A percentile compares a stretch with the other conserved stretches of the same genome.
Conservation (phyloP, 495 filamentous ascomycete species). For the Rhypophila decipiens region DNA sequence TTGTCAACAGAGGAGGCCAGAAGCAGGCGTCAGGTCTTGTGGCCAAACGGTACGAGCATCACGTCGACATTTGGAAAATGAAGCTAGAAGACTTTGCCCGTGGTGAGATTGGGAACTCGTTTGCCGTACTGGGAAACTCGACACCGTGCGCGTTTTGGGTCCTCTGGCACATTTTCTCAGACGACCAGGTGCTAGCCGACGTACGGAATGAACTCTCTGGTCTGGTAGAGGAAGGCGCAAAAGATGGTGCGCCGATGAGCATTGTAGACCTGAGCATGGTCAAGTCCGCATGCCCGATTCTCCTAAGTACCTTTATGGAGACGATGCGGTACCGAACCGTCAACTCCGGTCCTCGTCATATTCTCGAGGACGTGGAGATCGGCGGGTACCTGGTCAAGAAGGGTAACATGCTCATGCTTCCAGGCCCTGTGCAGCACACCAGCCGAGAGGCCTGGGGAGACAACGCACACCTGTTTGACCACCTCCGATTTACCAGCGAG, state of each 20-base stretch:
- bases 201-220: constrained; percentile 17
- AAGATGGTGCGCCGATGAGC: constrained; percentile 1
- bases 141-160: constrained; percentile 19
- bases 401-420: constrained; percentile 25
- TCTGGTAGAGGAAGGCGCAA: constrained; percentile 7
- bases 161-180: constrained; percentile 12
- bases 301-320: constrained; percentile 22
- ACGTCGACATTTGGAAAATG: constrained; percentile 8
- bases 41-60: constrained; percentile 13
- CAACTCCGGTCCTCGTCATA: constrained; percentile 12
- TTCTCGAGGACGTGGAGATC: constrained; percentile 23
- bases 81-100: constrained; percentile 15
- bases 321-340: constrained; percentile 19
- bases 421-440: constrained; percentile 21
- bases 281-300: constrained; percentile 15
- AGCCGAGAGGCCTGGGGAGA: constrained; percentile 22
- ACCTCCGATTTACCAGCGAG: constrained; percentile 24
- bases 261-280: constrained; percentile 11
- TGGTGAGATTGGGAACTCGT: constrained; percentile 20
- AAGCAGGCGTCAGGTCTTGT: constrained; percentile 14
- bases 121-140: background rate
- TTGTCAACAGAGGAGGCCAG: constrained; percentile 12
- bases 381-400: constrained; percentile 24
- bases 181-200: constrained; percentile 9
- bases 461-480: constrained; percentile 19